phyloP scores from a whole-genome alignment of 2,329 filamentous ascomycete species.

The Fusarium heterosporum region DNA sequence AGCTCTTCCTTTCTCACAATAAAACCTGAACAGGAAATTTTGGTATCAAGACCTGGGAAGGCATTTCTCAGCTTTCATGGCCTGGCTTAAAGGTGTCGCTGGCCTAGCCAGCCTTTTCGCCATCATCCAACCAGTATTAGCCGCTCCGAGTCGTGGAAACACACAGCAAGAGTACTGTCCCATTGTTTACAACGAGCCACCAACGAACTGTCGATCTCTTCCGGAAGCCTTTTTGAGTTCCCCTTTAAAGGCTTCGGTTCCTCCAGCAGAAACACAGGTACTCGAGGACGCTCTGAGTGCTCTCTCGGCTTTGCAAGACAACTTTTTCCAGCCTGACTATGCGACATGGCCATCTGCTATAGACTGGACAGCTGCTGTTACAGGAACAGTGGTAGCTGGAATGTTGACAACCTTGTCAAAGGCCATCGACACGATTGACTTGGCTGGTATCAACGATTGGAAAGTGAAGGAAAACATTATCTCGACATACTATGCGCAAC shows the following conservation, averaged over 20 bases:
- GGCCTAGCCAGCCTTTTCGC: constrained; percentile 25
- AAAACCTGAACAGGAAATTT: not conserved
- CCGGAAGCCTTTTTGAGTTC: constrained; percentile 42
- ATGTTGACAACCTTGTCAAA: constrained; percentile 77
- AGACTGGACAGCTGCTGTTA: constrained; percentile 92
- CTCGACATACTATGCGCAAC: constrained; percentile 82
- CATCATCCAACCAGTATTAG: constrained; percentile 12
- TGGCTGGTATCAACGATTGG: constrained; percentile 54
- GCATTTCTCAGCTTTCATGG: constrained; percentile 15
- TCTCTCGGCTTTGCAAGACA: constrained; percentile 79
- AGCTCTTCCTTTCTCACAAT: not conserved
- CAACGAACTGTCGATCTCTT: constrained; percentile 34
- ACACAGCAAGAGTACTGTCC: constrained; percentile 39
- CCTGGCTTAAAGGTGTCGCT: constrained; percentile 24
- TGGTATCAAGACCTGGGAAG: not conserved
- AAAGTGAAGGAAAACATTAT: constrained; percentile 80
- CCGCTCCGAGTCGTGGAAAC: constrained; percentile 26
- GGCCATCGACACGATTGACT: constrained; percentile 59
- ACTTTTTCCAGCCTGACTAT: constrained; percentile 80
- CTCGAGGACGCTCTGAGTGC: constrained; percentile 69
- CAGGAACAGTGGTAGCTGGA: constrained; percentile 82
- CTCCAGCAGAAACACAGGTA: constrained; percentile 41
- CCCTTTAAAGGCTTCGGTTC: constrained; percentile 11
- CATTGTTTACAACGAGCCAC: constrained; percentile 36
- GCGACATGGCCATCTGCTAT: constrained; percentile 88